phyloP scores from a whole-genome alignment of 192 early-diverging fungal species.

The Phlyctochytrium arcticum region DNA sequence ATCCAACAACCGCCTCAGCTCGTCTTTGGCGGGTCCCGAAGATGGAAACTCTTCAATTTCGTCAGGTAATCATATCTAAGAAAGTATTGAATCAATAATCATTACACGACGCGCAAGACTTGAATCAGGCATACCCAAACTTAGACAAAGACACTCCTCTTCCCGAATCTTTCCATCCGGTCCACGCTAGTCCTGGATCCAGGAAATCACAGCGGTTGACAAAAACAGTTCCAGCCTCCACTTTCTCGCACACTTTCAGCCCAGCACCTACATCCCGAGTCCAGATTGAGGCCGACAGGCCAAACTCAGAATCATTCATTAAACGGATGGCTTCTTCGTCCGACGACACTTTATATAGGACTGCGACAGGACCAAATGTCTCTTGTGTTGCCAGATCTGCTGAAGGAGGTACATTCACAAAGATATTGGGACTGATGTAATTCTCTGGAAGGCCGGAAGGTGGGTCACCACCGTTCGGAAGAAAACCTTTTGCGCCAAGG shows the following conservation, averaged over 20 bases:
- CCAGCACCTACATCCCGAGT: conserved; percentile 60
- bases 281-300: conserved; percentile 79
- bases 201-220: conserved; percentile 82
- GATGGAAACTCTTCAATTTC: neutral
- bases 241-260: conserved; percentile 47
- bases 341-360: conserved; percentile 57
- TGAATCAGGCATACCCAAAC: conserved; percentile 41
- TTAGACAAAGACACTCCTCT: conserved; percentile 65
- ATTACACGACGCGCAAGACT: neutral
- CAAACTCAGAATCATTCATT: conserved; percentile 80
- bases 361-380: conserved; percentile 79
- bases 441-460: too few species aligned
- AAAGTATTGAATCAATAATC: neutral
- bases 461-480: too few species aligned
- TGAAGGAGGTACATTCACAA: conserved; percentile 67
- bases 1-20: too few species aligned
- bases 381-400: conserved; percentile 81
- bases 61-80: conserved; percentile 62
- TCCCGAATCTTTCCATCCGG: conserved; percentile 71
- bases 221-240: conserved; percentile 71
- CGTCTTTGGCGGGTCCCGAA: too few species aligned
- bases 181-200: conserved; percentile 78
- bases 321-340: conserved; percentile 71
- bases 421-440: conserved; percentile 74
- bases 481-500: too few species aligned